Conservation (phyloP, 148 eudicot species). For the Vaccinium macrocarpon region DNA sequence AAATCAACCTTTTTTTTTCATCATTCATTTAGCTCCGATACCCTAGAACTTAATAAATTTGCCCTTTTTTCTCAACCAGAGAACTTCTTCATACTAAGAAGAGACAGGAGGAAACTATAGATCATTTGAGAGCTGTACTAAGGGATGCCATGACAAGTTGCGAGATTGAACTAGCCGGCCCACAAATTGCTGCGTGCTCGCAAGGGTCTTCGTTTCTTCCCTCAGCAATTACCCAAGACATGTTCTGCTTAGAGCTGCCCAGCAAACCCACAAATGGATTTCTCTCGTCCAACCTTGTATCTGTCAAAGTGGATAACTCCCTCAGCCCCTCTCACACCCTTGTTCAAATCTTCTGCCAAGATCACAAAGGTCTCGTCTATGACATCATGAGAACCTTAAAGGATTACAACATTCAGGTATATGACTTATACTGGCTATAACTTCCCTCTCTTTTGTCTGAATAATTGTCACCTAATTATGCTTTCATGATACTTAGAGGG, state of each 20-base stretch:
- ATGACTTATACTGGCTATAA: background rate
- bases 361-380: constrained; percentile 58
- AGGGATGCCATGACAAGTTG: constrained; percentile 41
- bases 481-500: background rate
- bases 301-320: constrained; percentile 47
- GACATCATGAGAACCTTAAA: constrained; percentile 62
- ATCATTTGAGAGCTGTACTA: constrained; percentile 27
- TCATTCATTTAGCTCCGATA: background rate
- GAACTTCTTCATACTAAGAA: constrained; percentile 33
- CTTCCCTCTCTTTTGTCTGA: background rate
- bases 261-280: constrained; percentile 23
- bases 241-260: constrained; percentile 32
- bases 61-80: constrained; percentile 15
- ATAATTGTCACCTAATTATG: too few relatives aligned
- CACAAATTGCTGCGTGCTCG: constrained; percentile 42
- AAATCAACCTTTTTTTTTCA: background rate
- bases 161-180: constrained; percentile 48
- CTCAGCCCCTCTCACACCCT: constrained; percentile 64
- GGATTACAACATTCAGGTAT: constrained; percentile 65
- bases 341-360: constrained; percentile 52
- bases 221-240: constrained; percentile 39
- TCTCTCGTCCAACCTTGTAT: constrained; percentile 17
- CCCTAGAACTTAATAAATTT: background rate
- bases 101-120: constrained; percentile 48
- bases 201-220: constrained; percentile 48